Conservation (phyloP, 176 grass and related monocot species). For the Eleusine indica region DNA sequence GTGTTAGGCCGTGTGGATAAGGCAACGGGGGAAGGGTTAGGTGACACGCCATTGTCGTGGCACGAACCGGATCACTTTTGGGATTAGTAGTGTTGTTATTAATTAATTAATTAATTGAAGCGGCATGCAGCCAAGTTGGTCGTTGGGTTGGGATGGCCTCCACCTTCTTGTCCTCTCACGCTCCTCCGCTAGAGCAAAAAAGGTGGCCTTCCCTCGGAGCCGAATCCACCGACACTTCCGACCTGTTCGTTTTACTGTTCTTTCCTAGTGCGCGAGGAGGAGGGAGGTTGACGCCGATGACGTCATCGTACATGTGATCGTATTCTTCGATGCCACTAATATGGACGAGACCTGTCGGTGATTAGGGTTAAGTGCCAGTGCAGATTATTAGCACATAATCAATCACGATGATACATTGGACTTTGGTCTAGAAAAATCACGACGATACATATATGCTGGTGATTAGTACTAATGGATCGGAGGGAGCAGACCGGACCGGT, state of each 20-base stretch:
- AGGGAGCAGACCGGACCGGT: neutral
- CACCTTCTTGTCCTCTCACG: conserved; percentile 12
- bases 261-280: too few relatives aligned
- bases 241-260: neutral
- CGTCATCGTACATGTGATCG: neutral
- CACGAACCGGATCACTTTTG: neutral
- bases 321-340: neutral
- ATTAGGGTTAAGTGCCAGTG: too few relatives aligned
- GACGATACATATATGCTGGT: neutral
- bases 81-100: neutral
- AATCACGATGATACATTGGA: neutral
- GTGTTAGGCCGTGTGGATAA: conserved; percentile 49
- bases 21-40: conserved; percentile 18
- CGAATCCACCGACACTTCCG: neutral
- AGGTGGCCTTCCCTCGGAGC: neutral
- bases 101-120: neutral
- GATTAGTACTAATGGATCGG: neutral
- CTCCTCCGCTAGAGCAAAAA: neutral
- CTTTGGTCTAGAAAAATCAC: neutral
- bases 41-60: conserved; percentile 38
- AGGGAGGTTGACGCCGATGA: too few relatives aligned
- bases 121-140: neutral
- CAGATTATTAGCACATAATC: neutral
- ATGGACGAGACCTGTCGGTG: neutral
- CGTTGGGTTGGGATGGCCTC: conserved; percentile 34